Evolutionary conservation across 331 rosid species (phyloP).

Genomic region (Saraca asoca): DNA sequence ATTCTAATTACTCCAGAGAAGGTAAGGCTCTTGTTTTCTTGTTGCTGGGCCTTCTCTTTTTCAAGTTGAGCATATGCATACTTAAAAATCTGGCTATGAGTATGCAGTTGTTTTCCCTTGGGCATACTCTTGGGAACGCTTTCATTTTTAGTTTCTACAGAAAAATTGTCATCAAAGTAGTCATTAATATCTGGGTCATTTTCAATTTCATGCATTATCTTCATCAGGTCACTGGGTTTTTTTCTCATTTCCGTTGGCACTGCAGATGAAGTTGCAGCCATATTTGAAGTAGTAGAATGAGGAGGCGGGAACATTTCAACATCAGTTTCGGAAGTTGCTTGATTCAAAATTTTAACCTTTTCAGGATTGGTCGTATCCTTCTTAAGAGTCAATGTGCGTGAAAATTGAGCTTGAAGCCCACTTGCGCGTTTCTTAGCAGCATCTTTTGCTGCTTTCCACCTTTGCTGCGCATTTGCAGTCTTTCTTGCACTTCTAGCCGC

Average conservation of each 20-base stretch:
- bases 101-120: conserved; percentile 60
- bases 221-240: conserved; percentile 50
- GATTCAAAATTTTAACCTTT: conserved; percentile 56
- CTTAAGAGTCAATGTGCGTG: conserved; percentile 64
- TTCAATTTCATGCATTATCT: conserved; percentile 61
- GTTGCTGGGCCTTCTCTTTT: conserved; percentile 89
- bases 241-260: conserved; percentile 45
- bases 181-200: conserved; percentile 49
- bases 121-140: conserved; percentile 36
- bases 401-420: conserved; percentile 82
- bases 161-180: conserved; percentile 37
- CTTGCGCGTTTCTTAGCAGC: conserved; percentile 77
- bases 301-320: conserved; percentile 40
- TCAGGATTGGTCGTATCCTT: conserved; percentile 44
- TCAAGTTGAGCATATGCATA: conserved; percentile 90
- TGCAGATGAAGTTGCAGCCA: conserved; percentile 41
- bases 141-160: conserved; percentile 37
- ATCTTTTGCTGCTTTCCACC: conserved; percentile 81
- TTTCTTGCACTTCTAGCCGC: conserved; percentile 87
- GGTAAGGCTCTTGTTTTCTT: conserved; percentile 67
- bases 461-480: conserved; percentile 72
- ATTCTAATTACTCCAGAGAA: conserved; percentile 83
- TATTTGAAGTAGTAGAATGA: conserved; percentile 43
- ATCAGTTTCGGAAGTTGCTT: conserved; percentile 43
- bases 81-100: conserved; percentile 72